Evolutionary conservation across 208 protist genomes (phyloP), one percentile per base, ranked within the genome.

Genomic region (Acanthamoeba sp.): DNA sequence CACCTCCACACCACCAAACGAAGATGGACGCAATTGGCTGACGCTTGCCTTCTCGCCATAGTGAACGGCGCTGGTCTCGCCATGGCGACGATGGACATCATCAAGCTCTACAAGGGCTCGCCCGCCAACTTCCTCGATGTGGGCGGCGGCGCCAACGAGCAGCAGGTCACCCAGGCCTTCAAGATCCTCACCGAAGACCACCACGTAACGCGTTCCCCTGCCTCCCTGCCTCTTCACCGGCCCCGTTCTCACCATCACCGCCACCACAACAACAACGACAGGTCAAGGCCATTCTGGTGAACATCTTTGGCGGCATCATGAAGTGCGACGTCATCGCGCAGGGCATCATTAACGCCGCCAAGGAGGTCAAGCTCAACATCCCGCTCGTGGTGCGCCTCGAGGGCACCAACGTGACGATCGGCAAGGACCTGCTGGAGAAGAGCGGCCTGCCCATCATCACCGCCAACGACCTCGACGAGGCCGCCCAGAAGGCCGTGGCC

Each of bases 11-110:
- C 45, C 45, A 48, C 6, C 45, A 10, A 10, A 2, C 45, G 95
- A 36, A 27, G 38, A 24, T 6, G 34, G 3, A 9, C 6, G 6
- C 10, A 48, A 48, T 48, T 59, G 5, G 34, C 18, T 88, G 7
- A 9, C 45, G 5, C 34, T 24, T 27, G 14, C 55, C 57, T 45
- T 66, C 29, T 29, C 1, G 5, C n/a, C 45, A 1, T 6, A 42
- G 99, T 99, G 66, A 99, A 99, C 95, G 99, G 99, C 95, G 99
- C 99, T 38, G 99, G 99, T 94, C 98, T 99, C 16, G 99, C 99
- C 71, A 99, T 99, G 99, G 99, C 99, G 32, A 99, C 99, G 45
- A 99, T 99, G 99, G 99, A 99, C 95, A 98, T 99, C 95, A 99
- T 99, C 95, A 99, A 99, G 91, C 96, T 99, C 24, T 96, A 99